Evolutionary conservation across 345 rosid species (phyloP).

Genomic region (Iberis pinnata): DNA sequence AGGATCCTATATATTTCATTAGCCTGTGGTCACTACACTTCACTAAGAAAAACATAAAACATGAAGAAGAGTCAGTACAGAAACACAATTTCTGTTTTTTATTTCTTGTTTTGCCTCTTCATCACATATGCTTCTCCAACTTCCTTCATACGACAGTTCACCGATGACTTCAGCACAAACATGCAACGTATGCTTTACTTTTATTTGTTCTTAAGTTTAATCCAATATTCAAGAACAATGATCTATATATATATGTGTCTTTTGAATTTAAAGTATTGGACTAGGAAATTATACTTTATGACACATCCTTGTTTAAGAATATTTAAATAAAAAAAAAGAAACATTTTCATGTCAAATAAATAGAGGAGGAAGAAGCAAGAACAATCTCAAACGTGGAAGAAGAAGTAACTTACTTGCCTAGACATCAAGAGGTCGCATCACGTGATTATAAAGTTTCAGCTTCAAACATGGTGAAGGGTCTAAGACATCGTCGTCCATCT

Average conservation of each 20-base stretch:
- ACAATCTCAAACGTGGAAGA: neutral
- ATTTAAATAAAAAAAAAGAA: no score
- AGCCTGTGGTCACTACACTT: neutral
- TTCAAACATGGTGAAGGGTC: neutral
- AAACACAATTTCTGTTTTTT: neutral
- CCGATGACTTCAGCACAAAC: conserved; percentile 13
- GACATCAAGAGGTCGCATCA: neutral
- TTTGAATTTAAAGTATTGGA: neutral
- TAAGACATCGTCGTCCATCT: conserved; percentile 10
- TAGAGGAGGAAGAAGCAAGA: neutral
- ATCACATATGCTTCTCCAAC: conserved; percentile 7
- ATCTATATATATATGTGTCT: neutral
- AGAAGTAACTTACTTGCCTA: neutral
- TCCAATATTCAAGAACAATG: neutral
- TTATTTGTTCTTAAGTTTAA: neutral
- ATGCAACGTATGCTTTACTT: conserved; percentile 10
- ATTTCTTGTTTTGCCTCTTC: conserved; percentile 19
- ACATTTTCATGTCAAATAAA: no score
- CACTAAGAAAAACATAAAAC: neutral
- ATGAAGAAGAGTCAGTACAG: conserved; percentile 3
- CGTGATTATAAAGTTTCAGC: conserved; percentile 8
- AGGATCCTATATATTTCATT: neutral
- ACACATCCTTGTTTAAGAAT: no score
- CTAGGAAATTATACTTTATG: no score
- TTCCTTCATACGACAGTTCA: conserved; percentile 20